These are phyloP conservation scores for Amanita exitialis DNA, from an alignment of 768 basidiomycete genomes.

Conservation along the genomic window DNA sequence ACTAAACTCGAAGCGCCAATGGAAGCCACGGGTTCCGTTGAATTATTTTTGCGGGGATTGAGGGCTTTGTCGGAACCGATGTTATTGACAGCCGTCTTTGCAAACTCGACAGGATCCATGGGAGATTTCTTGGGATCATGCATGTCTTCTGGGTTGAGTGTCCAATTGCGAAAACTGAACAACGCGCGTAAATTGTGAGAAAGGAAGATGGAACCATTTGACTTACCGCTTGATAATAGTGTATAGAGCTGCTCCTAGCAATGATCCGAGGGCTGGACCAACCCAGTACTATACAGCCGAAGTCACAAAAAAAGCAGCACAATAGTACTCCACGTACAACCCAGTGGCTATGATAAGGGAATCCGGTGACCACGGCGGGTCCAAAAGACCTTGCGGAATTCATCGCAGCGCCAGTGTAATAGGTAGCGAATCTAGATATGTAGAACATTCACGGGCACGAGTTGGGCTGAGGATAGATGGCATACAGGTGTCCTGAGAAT, in stretches of 20 bases:
- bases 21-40: background rate
- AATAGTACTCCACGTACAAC: constrained; percentile 30
- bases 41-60: background rate
- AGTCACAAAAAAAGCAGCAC: background rate
- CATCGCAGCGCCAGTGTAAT: constrained; percentile 57
- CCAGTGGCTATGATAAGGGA: constrained; percentile 45
- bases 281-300: constrained; percentile 49
- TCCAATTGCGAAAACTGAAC: constrained; percentile 39
- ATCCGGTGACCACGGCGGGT: constrained; percentile 57
- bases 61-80: background rate
- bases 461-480: background rate
- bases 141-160: constrained; percentile 35
- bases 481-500: constrained; percentile 52
- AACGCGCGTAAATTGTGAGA: background rate
- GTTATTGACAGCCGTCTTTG: constrained; percentile 11
- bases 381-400: constrained; percentile 66
- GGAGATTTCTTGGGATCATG: constrained; percentile 32
- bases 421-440: constrained; percentile 39
- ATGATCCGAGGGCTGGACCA: constrained; percentile 56
- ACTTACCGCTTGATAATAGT: constrained; percentile 38
- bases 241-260: constrained; percentile 52
- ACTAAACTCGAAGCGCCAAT: background rate
- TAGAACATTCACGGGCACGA: background rate
- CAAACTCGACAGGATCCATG: constrained; percentile 20
- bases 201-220: constrained; percentile 1